Base-by-base conservation (phyloP, 495 filamentous ascomycete species). In the Aspergillus avenaceus region DNA sequence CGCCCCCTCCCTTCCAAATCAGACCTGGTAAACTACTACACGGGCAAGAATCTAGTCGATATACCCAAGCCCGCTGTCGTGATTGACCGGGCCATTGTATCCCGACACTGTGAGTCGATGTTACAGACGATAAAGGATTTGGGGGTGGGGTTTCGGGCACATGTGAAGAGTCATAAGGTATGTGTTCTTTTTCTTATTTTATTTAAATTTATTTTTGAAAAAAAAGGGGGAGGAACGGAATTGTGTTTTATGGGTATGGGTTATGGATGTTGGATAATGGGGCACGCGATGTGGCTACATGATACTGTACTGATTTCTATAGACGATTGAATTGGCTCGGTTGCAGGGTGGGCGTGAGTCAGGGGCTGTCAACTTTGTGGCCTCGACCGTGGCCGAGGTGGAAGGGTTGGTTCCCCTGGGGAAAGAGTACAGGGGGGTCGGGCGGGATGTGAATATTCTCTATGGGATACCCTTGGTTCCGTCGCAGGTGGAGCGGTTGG, bases 91-190 rank as follows among this genome's bases (percentile, higher is more conserved):
- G 82, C 81, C 22, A 83, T 87, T 40, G 65, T 91, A 25, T 69
- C 76, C 25, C 70, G 72, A 13, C 91, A 95, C 60, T 95, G 89
- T 64, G 64, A 73, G 48, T 70, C 80, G 42, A 92, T 96, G 85
- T 78, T 90, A 12, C 68, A 83, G 42, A 81, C 86, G 0, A 75
- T 78, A 4, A 59, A 75, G 37, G 54, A 61, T 27, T 72, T 92
- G 4, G 74, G 73, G 1, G 71, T 92, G 19, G 78, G 76, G 21
- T 95, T 91, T 71, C 71, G 90, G 47, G 83, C 87, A 5, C 90
- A 96, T 65, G 82, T 93, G 47, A 95, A 95, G 59, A 88, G 88
- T 19, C 90, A 95, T 61, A 96, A 95, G 69, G 88, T 85, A 61
- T 41, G 60, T n/a, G n/a, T n/a, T n/a, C n/a, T n/a, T n/a, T n/a